Evolutionary conservation across 495 filamentous ascomycete genomes (phyloP), one percentile per base, ranked within the genome.

Genomic region (Penicillium crystallinum): DNA sequence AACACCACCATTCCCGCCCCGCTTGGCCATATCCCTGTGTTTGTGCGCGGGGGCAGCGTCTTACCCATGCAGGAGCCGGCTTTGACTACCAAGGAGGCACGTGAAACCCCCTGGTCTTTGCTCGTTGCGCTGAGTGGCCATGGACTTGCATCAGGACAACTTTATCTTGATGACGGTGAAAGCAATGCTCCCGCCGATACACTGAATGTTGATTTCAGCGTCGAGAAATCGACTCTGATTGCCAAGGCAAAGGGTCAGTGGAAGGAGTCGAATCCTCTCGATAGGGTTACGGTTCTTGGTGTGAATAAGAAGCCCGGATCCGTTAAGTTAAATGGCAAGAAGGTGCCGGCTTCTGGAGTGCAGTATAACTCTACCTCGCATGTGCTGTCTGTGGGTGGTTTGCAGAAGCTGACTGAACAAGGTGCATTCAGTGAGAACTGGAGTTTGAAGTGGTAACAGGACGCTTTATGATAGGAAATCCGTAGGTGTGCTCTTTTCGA

Each of bases 131-230:
- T 90, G 9, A 72, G 79, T 53, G 46, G 52, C 8, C 57, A 76
- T 14, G 85, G 85, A 0, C 58, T 67, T 17, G 89, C 91, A 0
- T 68, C 53, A 2, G 91, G 91, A 0, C 49, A 73, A 10, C 62
- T 96, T 8, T 95, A 96, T 59, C 58, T 95, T 8, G 91, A 96
- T 58, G 91, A 96, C 64, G 91, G 91, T 0, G 86, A 86, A 66
- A 89, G 84, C 40, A 31, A 93, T 25, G 57, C 56, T 22, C 88
- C 80, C 3, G 69, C 75, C 17, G 69, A 72, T 0, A 85, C 80
- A 10, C 73, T 80, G 8, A 77, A 72, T 59, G 79, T 90, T 39
- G 56, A 76, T 65, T 88, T 90, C 66, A 62, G 61, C 2, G 81
- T 76, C 1, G 58, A 66, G 8, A 54, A 65, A 7, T 73, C 67